phyloP scores from a whole-genome alignment of 352 stramenopile genomes.

The Achlya hypogyna region DNA sequence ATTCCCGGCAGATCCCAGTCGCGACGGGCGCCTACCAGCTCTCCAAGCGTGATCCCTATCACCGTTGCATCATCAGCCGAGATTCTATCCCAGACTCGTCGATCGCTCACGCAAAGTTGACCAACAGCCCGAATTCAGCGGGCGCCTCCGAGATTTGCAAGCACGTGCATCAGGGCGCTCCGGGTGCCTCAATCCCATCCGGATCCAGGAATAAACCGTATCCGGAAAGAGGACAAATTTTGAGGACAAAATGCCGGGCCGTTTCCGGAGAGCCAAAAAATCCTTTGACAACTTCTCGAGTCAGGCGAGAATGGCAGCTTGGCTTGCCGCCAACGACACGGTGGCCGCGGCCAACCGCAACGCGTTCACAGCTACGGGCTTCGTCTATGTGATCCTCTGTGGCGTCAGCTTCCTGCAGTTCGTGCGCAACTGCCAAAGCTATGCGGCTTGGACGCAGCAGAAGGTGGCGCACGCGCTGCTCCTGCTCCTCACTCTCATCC shows the following conservation, averaged over 20 bases:
- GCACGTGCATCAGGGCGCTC: no score
- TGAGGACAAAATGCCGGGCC: not conserved
- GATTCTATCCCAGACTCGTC: no score
- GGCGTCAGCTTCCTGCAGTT: conserved; percentile 36
- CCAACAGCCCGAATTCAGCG: no score
- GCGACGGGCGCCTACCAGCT: no score
- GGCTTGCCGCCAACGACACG: not conserved
- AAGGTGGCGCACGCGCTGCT: conserved; percentile 84
- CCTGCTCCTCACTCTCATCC: conserved; percentile 59
- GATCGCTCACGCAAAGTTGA: no score
- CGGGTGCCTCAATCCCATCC: no score
- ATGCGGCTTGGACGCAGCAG: conserved; percentile 77
- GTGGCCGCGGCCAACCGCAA: not conserved
- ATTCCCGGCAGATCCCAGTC: no score
- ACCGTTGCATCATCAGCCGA: no score
- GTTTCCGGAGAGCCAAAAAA: not conserved
- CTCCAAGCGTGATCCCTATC: no score
- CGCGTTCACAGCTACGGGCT: conserved; percentile 8
- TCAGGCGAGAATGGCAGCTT: not conserved
- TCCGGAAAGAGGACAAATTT: not conserved
- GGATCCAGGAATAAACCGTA: no score
- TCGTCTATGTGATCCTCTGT: conserved; percentile 3
- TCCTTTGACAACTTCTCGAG: no score
- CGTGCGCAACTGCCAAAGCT: conserved; percentile 74
- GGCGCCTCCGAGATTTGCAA: no score